Evolutionary conservation across 192 early-diverging fungal genomes (phyloP), one percentile per base, ranked within the genome.

Genomic region (Paraglomus occultum): DNA sequence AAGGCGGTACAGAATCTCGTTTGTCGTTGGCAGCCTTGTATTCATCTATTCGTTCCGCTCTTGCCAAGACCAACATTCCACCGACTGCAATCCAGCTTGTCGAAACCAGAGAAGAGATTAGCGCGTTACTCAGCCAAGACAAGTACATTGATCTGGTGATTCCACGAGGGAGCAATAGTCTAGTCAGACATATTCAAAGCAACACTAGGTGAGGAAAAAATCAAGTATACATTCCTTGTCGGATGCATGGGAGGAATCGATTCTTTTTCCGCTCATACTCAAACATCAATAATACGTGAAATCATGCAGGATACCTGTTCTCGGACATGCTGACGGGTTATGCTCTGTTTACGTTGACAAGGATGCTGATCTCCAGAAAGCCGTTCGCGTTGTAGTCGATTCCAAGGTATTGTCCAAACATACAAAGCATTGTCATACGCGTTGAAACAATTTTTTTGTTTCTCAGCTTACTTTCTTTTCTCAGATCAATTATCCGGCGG

Each of bases 271-370:
- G 15, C 20, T 39, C 7, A 31, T 31, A 3, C 31, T 3, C 1
- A 31, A 31, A 3, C 1, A 31, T 31, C 31, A 31, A 31, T 31
- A 48, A 9, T 31, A 18, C 47, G 39, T 57, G 54, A 48, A 20
- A 7, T 22, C 47, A 8, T 52, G 14, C 74, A 91, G 97, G 58
- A 99, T 99, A 68, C 97, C 97, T 31, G 97, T 99, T n/a, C 84
- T 99, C 38, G 97, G 97, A 51, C 97, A 99, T 73, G 97, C 97
- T 40, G 97, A 99, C 79, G 97, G 97, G 20, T 76, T 99, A 51
- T 99, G 97, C 83, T 89, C 94, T 7, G 86, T 92, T 6, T 99
- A 87, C 76, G 73, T 99, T 39, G 95, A 97, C 77, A 86, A 87
- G 60, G 78, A 83, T 14, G 90, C 94, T 31, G 91, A 96, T 71